A percentile compares a stretch with the other conserved stretches of the same genome.
These are phyloP conservation scores for Brassica cretica DNA, from an alignment of 345 rosid genomes.

Conservation along the genomic window DNA sequence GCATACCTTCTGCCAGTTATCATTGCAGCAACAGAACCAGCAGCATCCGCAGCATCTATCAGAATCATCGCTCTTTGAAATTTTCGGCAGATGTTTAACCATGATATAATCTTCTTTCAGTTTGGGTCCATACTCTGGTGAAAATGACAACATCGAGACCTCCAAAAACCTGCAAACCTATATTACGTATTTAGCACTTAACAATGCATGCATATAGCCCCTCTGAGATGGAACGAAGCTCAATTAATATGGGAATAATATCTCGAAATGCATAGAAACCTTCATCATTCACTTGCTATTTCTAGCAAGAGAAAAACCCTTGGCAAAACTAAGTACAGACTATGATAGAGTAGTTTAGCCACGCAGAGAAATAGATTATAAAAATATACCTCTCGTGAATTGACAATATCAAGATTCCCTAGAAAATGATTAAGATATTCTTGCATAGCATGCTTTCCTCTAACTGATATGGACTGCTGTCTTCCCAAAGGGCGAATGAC, in stretches of 20 bases:
- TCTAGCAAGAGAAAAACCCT: constrained; percentile 29
- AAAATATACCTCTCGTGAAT: constrained; percentile 82
- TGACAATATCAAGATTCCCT: constrained; percentile 92
- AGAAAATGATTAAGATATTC: constrained; percentile 87
- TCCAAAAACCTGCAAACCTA: constrained; percentile 99
- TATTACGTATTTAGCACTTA: constrained; percentile 38
- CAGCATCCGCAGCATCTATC: constrained; percentile 66
- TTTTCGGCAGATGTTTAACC: constrained; percentile 87
- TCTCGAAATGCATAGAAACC: constrained; percentile 7
- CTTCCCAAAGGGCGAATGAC: constrained; percentile 92
- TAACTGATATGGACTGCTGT: constrained; percentile 85
- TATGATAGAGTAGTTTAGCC: constrained; percentile 13
- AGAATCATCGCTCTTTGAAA: constrained; percentile 60
- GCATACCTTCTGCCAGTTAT: constrained; percentile 97
- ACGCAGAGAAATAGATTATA: constrained; percentile 1
- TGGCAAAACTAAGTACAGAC: constrained; percentile 25
- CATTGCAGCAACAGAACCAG: constrained; percentile 88
- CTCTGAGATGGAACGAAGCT: constrained; percentile 14
- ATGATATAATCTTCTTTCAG: constrained; percentile 90
- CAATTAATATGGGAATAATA: constrained; percentile 4
- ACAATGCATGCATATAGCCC: constrained; percentile 26
- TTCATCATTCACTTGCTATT: constrained; percentile 11
- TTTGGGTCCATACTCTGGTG: constrained; percentile 95
- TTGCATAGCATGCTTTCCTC: constrained; percentile 97
- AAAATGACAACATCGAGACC: constrained; percentile 91